phyloP scores from a whole-genome alignment of 73 alveolate species.

The Breviolum minutum region DNA sequence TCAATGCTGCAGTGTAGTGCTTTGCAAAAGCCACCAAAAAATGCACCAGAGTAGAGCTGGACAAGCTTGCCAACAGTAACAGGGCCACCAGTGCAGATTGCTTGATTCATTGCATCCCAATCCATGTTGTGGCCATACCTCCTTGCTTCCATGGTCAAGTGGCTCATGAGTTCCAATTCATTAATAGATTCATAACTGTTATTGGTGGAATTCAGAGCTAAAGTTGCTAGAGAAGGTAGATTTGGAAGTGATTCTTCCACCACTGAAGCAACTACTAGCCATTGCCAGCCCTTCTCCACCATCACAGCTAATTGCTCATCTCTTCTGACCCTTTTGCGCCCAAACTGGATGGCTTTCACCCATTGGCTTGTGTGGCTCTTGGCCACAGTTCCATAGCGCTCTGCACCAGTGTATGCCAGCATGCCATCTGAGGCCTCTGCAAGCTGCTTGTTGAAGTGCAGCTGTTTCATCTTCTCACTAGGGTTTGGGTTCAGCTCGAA shows the following conservation, averaged over 20 bases:
- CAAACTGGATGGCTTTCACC: background rate
- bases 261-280: background rate
- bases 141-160: background rate
- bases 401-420: background rate
- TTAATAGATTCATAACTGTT: background rate
- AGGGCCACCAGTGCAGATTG: background rate
- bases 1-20: background rate
- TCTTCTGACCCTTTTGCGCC: background rate
- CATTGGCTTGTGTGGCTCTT: background rate
- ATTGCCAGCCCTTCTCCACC: background rate
- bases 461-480: background rate
- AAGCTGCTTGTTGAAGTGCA: background rate
- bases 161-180: background rate
- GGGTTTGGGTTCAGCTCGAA: background rate
- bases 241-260: background rate
- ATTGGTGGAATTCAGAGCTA: background rate
- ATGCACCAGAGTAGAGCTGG: background rate
- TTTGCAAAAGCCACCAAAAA: background rate
- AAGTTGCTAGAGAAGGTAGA: background rate
- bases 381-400: background rate
- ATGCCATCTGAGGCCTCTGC: background rate
- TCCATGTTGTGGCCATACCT: background rate
- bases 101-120: background rate
- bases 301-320: background rate
- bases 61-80: background rate